Conservation (phyloP, 768 basidiomycete species). For the Rhodosporidiobolus odoratus region DNA sequence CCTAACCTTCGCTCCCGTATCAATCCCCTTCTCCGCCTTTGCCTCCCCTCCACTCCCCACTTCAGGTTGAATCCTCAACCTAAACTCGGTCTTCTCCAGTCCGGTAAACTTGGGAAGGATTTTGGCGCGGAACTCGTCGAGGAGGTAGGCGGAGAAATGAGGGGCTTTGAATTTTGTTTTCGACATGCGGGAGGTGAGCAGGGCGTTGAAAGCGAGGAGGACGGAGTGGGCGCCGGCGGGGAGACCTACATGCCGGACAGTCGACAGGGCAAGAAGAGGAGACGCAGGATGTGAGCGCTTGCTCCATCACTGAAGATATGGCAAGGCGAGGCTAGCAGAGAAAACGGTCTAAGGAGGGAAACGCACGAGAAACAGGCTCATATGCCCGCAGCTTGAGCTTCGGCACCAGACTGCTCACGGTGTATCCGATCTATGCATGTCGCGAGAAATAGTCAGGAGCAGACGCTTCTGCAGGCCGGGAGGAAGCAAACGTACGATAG, state of each 20-base stretch:
- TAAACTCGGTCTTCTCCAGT: neutral
- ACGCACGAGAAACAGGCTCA: conserved; percentile 8
- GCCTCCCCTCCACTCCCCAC: neutral
- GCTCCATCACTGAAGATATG: too few species aligned
- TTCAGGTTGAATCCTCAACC: conserved; percentile 6
- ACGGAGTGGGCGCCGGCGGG: conserved; percentile 2
- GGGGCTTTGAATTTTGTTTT: conserved; percentile 23
- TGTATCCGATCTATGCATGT: conserved; percentile 17
- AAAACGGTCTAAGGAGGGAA: too few species aligned
- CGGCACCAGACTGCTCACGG: neutral
- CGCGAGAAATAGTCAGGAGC: neutral
- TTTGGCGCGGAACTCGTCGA: conserved; percentile 8
- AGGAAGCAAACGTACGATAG: neutral
- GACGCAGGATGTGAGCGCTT: neutral
- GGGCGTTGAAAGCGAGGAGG: neutral
- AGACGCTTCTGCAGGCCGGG: neutral
- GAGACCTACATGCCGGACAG: conserved; percentile 6
- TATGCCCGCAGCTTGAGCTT: neutral
- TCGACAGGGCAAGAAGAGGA: neutral
- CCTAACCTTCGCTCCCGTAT: conserved; percentile 3
- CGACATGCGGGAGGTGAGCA: neutral
- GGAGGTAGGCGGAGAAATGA: neutral
- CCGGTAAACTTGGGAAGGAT: conserved; percentile 8
- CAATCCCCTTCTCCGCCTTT: conserved; percentile 5
- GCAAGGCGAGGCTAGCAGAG: too few species aligned